A percentile compares a stretch with the other conserved stretches of the same genome.
Conservation (phyloP, 345 rosid genomes). For the Citropsis articulata region DNA sequence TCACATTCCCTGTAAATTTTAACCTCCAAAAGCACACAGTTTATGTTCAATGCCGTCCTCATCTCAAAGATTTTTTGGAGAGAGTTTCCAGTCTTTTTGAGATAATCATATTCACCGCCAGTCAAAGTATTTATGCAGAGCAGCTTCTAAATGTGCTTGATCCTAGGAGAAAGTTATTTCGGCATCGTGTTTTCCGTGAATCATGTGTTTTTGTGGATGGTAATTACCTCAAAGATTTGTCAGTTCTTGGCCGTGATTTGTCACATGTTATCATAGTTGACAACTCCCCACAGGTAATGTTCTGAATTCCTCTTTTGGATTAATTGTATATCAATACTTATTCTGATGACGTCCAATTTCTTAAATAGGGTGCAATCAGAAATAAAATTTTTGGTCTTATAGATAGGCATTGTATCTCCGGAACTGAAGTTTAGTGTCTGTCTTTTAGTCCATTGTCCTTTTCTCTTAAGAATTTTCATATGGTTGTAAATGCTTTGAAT, state of each 20-base stretch:
- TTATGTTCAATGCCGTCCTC: constrained; percentile 90
- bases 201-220: constrained; percentile 96
- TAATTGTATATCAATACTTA: neutral
- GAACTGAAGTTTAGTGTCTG: neutral
- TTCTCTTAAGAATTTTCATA: neutral
- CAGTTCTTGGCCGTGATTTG: constrained; percentile 93
- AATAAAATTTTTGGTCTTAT: neutral
- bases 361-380: neutral
- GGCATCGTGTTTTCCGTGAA: constrained; percentile 93
- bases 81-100: constrained; percentile 79
- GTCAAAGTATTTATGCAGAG: constrained; percentile 96
- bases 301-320: neutral
- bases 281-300: constrained; percentile 94
- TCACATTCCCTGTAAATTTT: constrained; percentile 86
- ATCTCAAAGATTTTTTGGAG: constrained; percentile 88
- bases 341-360: neutral
- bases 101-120: constrained; percentile 94
- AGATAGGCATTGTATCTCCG: neutral
- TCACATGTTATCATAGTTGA: constrained; percentile 82
- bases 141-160: constrained; percentile 98
- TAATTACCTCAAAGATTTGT: constrained; percentile 89
- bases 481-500: neutral
- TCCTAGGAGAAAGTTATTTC: constrained; percentile 87
- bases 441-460: neutral
- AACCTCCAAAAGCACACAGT: constrained; percentile 84